These are phyloP conservation scores for Carex cristatella DNA, from an alignment of 176 grass and related monocot species.

Conservation along the genomic window DNA sequence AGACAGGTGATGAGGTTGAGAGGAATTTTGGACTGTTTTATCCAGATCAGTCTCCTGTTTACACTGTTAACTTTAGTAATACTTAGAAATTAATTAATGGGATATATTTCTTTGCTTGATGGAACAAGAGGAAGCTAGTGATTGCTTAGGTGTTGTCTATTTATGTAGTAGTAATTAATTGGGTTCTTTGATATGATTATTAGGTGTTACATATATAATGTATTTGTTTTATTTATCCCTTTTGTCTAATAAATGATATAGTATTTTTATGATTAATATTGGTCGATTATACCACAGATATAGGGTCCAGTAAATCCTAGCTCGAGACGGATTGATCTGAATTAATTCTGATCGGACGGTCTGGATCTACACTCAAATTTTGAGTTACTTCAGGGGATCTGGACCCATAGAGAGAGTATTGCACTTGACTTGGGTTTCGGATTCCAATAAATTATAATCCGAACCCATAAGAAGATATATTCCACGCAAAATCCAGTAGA, in stretches of 20 bases:
- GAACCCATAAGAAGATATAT: too few relatives aligned
- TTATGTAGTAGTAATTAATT: not conserved
- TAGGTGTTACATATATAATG: not conserved
- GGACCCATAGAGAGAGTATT: too few relatives aligned
- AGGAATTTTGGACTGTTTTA: constrained; percentile 47
- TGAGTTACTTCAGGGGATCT: too few relatives aligned
- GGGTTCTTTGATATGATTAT: not conserved
- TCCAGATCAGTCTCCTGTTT: constrained; percentile 34
- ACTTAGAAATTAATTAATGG: not conserved
- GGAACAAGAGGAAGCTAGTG: too few relatives aligned
- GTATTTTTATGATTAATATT: not conserved
- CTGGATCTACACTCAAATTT: too few relatives aligned
- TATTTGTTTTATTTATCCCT: not conserved
- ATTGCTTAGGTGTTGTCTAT: not conserved
- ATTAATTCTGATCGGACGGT: too few relatives aligned
- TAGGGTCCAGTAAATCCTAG: not conserved
- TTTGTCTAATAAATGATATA: not conserved
- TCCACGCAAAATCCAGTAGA: too few relatives aligned
- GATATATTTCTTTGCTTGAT: not conserved
- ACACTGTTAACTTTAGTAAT: constrained; percentile 29
- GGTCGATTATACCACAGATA: not conserved
- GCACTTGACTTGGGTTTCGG: too few relatives aligned
- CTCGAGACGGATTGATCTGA: too few relatives aligned
- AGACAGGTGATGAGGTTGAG: constrained; percentile 29
- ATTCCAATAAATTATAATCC: too few relatives aligned